Base-by-base conservation (phyloP, 1,284 basidiomycete species). In the Taiwanofungus camphoratus region DNA sequence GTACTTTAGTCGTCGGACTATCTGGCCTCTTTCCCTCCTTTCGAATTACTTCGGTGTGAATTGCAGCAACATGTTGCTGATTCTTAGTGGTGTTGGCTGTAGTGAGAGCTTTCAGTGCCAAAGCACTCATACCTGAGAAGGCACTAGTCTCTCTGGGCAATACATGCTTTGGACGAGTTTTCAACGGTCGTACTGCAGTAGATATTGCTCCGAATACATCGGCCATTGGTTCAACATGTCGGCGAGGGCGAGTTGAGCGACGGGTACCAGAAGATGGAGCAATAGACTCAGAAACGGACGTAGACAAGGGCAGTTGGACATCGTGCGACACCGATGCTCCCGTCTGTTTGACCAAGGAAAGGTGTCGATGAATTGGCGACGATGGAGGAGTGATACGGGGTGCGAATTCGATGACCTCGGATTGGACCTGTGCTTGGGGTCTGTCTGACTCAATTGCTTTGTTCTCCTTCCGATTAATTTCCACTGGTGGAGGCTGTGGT, bases 1-100 rank as follows among this genome's bases (percentile, higher is more conserved):
- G 76, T 32, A 86, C 76, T 62, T 86, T 90, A 37, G 83, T 78
- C 15, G 71, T 76, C 2, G 88, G 89, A 58, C 85, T 90, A 45
- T 85, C 86, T 9, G 90, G 90, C 42, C 90, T 66, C 16, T 68
- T 65, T 19, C 88, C 88, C 26, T 79, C 71, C 55, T 76, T 82
- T 35, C 80, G 73, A 22, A 93, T 66, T 18, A 92, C 73, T 59
- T 83, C 75, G 35, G 70, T 82, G 59, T 81, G 73, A 26, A 86
- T 59, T 45, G 69, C 74, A 3, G 70, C 69, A 21, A 79, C 54
- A 42, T 80, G 84, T 37, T 70, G 65, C 61, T 89, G 82, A 52
- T 89, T 89, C 56, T 66, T 76, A 36, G 66, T 61, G 3, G 86
- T 89, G 58, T 89, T 88, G 26, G 75, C 70, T 13, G 68, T 71